Conservation (phyloP, 768 basidiomycete genomes). For the Pulveroboletus sp. region DNA sequence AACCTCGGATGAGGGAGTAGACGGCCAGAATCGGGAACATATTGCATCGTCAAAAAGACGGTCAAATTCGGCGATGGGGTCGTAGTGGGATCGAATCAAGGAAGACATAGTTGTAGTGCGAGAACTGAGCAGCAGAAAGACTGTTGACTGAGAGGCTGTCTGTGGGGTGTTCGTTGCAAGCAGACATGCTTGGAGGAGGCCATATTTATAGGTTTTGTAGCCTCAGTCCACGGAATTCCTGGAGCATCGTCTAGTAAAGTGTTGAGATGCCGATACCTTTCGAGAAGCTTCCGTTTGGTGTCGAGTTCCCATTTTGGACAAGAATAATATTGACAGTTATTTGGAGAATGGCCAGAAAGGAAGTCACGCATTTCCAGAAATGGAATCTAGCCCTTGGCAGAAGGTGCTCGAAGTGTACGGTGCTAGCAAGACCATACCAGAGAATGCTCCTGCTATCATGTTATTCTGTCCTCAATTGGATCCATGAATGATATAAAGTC, state of each 20-base stretch:
- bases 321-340: not conserved
- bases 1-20: not conserved
- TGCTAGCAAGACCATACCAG: no score
- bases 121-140: no score
- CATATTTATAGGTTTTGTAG: no score
- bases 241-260: not conserved
- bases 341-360: not conserved
- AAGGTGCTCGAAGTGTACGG: no score
- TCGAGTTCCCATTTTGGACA: not conserved
- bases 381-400: no score
- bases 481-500: no score
- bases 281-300: not conserved
- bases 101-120: not conserved
- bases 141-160: no score
- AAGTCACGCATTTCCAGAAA: not conserved
- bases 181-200: no score
- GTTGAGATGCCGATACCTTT: not conserved
- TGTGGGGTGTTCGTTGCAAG: no score
- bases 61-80: not conserved
- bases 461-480: no score
- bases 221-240: no score
- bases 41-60: conserved; percentile 1
- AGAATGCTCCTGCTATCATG: no score
- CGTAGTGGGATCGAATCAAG: conserved; percentile 7
- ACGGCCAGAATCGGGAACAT: conserved; percentile 4